Base-by-base conservation (phyloP, 495 filamentous ascomycete genomes). In the Penicillium cataractarum region DNA sequence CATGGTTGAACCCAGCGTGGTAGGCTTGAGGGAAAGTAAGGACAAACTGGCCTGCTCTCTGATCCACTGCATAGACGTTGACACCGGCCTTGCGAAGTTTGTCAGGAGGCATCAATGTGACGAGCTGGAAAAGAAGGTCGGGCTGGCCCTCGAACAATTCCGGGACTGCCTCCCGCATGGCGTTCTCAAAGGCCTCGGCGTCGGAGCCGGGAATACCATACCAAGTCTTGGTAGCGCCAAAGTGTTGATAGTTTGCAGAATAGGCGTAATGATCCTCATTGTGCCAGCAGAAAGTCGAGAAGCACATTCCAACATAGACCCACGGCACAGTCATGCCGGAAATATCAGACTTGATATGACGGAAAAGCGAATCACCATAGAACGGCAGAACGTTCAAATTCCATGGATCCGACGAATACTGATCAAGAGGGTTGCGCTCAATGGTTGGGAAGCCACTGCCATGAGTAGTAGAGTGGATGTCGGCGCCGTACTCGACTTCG, bases 281-380 rank as follows among this genome's bases (percentile, higher is more conserved):
- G 71, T 99, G 95, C 95, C 95, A 99, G 75, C 95, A 99, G 72
- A 99, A 99, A 4, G 94, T 97, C 3, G 95, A 98, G 75, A 99
- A 99, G 68, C 93, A 96, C 95, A 99, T 99, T 61, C 95, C 95
- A n/a, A 99, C 96, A 72, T 99, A 99, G 6, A 98, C 87, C 95
- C 95, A 99, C 17, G 95, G 95, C 6, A 99, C 94, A 1, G 95
- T 99, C 95, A 99, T 99, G 35, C 95, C 95, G n/a, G 95, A 97
- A 60, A 99, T 93, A 74, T 99, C 95, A 0, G 93, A 90, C 71
- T 98, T 98, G 81, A 98, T 97, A 72, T 99, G 91, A 55, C 93
- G 85, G 77, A 98, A 98, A 9, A 99, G 83, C 6, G 94, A 97
- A 44, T 97, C 93, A 0, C 90, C 86, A 70, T 97, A 88, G 56